A percentile compares a stretch with the other conserved stretches of the same genome.
Conservation (phyloP, 2,329 filamentous ascomycete species). For the Drechmeria coniospora region DNA sequence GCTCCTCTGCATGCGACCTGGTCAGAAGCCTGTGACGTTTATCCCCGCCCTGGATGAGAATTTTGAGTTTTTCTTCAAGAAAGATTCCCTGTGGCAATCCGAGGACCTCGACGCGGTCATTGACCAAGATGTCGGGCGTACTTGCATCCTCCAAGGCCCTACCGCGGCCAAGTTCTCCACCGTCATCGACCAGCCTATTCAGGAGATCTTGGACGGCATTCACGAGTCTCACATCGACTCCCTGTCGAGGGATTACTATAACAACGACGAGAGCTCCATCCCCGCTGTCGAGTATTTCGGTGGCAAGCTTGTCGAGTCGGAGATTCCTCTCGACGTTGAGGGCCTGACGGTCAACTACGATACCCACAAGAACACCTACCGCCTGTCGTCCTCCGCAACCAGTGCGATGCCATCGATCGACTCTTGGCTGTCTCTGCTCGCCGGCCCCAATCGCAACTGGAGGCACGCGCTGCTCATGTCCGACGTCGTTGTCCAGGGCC, state of each 20-base stretch:
- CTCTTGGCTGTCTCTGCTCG: slow-evolving; percentile 76
- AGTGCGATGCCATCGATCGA: slow-evolving; percentile 63
- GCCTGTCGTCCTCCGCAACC: slow-evolving; percentile 60
- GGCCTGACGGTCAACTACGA: slow-evolving; percentile 75
- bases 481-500: slow-evolving; percentile 85
- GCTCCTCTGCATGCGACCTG: slow-evolving; percentile 75
- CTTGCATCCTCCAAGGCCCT: slow-evolving; percentile 90
- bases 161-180: slow-evolving; percentile 85
- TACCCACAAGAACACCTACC: slow-evolving; percentile 63
- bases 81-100: slow-evolving; percentile 98
- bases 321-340: slow-evolving; percentile 64
- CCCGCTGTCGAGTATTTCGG: slow-evolving; percentile 92
- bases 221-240: slow-evolving; percentile 75
- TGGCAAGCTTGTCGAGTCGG: slow-evolving; percentile 61
- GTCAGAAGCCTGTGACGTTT: slow-evolving; percentile 94
- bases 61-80: slow-evolving; percentile 99
- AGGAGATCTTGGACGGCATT: slow-evolving; percentile 84
- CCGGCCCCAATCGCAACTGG: slow-evolving; percentile 78
- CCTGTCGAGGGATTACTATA: slow-evolving; percentile 68
- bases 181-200: slow-evolving; percentile 80
- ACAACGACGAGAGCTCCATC: slow-evolving; percentile 54
- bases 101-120: slow-evolving; percentile 95
- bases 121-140: slow-evolving; percentile 86
- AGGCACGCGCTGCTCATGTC: slow-evolving; percentile 86
- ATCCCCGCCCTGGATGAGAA: slow-evolving; percentile 91